Conservation (phyloP, 1,284 basidiomycete genomes). For the Inonotus obliquus region DNA sequence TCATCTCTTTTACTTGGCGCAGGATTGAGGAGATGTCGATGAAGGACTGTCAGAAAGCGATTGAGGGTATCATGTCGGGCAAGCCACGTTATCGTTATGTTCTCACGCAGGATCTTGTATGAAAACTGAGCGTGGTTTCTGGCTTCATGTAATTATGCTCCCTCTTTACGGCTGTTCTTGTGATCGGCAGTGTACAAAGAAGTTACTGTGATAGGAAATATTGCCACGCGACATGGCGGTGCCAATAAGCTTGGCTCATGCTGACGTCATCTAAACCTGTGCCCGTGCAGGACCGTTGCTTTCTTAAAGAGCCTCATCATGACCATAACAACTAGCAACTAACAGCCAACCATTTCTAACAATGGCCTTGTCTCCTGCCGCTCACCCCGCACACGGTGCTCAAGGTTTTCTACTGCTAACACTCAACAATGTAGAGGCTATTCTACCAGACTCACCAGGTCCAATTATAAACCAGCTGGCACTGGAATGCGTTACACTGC, state of each 20-base stretch:
- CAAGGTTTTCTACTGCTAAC: slow-evolving; percentile 54
- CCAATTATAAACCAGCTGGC: slow-evolving; percentile 38
- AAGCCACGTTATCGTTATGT: slow-evolving; percentile 50
- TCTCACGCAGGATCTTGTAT: slow-evolving; percentile 34
- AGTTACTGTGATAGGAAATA: no score
- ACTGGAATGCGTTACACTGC: slow-evolving; percentile 52
- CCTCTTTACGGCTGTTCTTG: not conserved
- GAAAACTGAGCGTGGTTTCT: not conserved
- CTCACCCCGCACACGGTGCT: slow-evolving; percentile 18
- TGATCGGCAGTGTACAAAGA: not conserved
- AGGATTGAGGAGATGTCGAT: slow-evolving; percentile 49
- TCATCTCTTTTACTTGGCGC: not conserved
- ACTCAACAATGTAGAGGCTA: slow-evolving; percentile 43
- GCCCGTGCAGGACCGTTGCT: not conserved
- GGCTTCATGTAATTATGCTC: not conserved
- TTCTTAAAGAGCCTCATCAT: not conserved
- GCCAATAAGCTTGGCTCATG: not conserved
- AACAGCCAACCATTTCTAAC: not conserved
- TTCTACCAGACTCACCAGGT: slow-evolving; percentile 29
- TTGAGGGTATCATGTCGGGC: slow-evolving; percentile 48
- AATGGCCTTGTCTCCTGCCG: not conserved
- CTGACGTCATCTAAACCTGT: slow-evolving; percentile 3
- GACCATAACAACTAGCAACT: not conserved
- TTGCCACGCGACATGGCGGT: not conserved
- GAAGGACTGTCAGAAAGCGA: slow-evolving; percentile 51